These are phyloP conservation scores for Penicillium sp. DNA, from an alignment of 2,329 filamentous ascomycete species.

Conservation along the genomic window DNA sequence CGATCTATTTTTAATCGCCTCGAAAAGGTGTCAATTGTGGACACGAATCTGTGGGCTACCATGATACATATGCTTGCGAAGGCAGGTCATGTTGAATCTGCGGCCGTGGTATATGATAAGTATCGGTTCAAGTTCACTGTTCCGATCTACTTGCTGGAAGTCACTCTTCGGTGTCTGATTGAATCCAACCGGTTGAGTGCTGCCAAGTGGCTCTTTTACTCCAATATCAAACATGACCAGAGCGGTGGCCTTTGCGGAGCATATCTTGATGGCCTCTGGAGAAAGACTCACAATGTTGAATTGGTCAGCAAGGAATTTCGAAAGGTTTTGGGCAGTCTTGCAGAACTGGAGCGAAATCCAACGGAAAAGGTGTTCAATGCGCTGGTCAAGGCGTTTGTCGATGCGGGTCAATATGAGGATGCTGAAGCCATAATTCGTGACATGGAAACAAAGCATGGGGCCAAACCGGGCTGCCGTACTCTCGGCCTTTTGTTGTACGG, in stretches of 20 bases:
- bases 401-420: slow-evolving; percentile 36
- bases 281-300: slow-evolving; percentile 40
- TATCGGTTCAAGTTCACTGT: slow-evolving; percentile 30
- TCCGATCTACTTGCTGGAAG: slow-evolving; percentile 32
- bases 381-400: slow-evolving; percentile 41
- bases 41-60: slow-evolving; percentile 37
- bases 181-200: slow-evolving; percentile 39
- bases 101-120: slow-evolving; percentile 32
- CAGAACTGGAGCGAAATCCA: slow-evolving; percentile 30
- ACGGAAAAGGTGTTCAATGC: slow-evolving; percentile 44
- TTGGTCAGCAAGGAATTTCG: slow-evolving; percentile 36
- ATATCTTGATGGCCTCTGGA: slow-evolving; percentile 41
- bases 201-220: slow-evolving; percentile 39
- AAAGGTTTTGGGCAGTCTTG: slow-evolving; percentile 29
- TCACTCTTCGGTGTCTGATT: slow-evolving; percentile 39
- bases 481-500: slow-evolving; percentile 39
- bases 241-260: slow-evolving; percentile 38
- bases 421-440: slow-evolving; percentile 37
- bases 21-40: slow-evolving; percentile 32
- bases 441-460: slow-evolving; percentile 33
- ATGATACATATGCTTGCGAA: slow-evolving; percentile 39
- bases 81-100: slow-evolving; percentile 38
- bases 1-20: slow-evolving; percentile 37
- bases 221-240: slow-evolving; percentile 33
- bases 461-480: slow-evolving; percentile 35